Base-by-base conservation (phyloP, 306 rosid species). In the Citrullus colocynthis region DNA sequence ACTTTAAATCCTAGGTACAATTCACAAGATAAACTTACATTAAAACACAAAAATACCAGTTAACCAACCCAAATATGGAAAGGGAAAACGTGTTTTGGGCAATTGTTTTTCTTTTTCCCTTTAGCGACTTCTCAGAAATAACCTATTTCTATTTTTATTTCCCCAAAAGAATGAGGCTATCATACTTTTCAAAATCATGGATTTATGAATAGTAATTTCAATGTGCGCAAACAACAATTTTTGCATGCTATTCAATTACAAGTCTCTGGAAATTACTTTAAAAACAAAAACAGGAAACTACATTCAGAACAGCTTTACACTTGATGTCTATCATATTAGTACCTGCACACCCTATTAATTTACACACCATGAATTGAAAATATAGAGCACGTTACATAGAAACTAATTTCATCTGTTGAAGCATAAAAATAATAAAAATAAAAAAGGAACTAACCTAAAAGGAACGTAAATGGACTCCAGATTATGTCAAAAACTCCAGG, bases 401-500 rank as follows among this genome's bases (percentile, higher is more conserved):
- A 72, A 73, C 21, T 21, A 49, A 71, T 45, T 30, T 51, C 30
- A 32, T 52, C 62, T 32, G 48, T 32, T 51, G 9, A 48, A 3
- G 21, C 7, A 62, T 30, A 11, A 11, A 24, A 7, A 9, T 17
- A 65, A 16, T 3, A 37, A 0, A 9, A 41, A 41, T 3, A 24
- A 34, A 63, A 63, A n/a, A 84, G 58, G 71, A 71, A 89, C 98
- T 83, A 34, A 96, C 99, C 93, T 84, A 96, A 85, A 79, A 89
- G 44, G 84, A 91, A 85, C 5, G 98, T 82, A 72, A 96, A 84
- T 65, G 97, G 98, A 80, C 87, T 78, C 97, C 96, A 92, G 77
- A 91, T 3, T 77, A 92, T 79, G 12, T 91, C 86, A 84, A 96
- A 96, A 82, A 93, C 91, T 80, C 97, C 98, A 54, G 99, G 99